Evolutionary conservation across 2,329 filamentous ascomycete genomes (phyloP).

Genomic region (Neopestalotiopsis rosae): DNA sequence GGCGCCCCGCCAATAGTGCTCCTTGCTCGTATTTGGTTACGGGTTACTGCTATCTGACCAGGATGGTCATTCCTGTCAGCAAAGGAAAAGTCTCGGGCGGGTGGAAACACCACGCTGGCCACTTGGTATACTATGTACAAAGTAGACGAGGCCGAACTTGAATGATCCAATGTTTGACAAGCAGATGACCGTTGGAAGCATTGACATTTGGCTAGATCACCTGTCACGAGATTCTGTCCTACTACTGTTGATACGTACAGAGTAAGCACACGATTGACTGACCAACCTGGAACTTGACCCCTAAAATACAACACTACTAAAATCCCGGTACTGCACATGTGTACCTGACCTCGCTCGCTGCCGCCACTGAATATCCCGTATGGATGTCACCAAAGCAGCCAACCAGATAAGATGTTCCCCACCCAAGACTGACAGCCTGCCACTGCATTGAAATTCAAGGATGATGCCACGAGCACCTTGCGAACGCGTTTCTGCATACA

Average conservation of each 20-base stretch:
- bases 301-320: background rate
- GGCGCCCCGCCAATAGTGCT: background rate
- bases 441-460: background rate
- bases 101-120: slow-evolving; percentile 9
- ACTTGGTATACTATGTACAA: background rate
- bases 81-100: background rate
- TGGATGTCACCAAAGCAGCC: background rate
- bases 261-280: too few species aligned
- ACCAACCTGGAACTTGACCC: too few species aligned
- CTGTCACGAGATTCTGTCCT: background rate
- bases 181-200: background rate
- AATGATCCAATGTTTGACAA: background rate
- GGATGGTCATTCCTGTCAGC: background rate
- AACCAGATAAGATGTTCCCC: background rate
- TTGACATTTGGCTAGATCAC: background rate
- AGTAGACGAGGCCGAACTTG: background rate
- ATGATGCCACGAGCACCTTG: background rate
- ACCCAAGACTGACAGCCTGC: background rate
- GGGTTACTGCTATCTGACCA: background rate
- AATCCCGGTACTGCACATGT: background rate
- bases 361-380: background rate
- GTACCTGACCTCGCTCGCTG: background rate
- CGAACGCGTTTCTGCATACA: too few species aligned
- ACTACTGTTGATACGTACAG: background rate
- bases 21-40: slow-evolving; percentile 1